A percentile compares a stretch with the other conserved stretches of the same genome.
Conservation (phyloP, 768 basidiomycete genomes). For the Boletus patriciae region DNA sequence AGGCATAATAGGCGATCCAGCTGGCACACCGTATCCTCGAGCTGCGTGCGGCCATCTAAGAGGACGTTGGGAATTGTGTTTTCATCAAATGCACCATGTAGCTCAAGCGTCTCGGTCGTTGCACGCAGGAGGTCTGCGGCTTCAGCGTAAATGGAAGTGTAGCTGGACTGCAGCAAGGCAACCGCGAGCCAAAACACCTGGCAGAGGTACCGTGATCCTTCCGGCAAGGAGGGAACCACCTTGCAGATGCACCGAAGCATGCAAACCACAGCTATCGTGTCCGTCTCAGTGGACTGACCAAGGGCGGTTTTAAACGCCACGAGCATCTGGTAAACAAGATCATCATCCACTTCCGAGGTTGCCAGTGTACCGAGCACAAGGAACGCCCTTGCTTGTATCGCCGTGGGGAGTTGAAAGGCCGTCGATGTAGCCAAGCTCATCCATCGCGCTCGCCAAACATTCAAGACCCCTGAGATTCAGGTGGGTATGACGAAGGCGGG, state of each 20-base stretch:
- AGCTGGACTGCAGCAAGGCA: conserved; percentile 75
- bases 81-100: conserved; percentile 56
- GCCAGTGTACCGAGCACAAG: conserved; percentile 81
- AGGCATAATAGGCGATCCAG: conserved; percentile 72
- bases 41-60: conserved; percentile 58
- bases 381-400: conserved; percentile 87
- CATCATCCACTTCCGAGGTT: conserved; percentile 84
- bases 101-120: conserved; percentile 63
- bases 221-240: conserved; percentile 67
- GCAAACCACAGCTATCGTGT: conserved; percentile 72
- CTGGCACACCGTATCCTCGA: conserved; percentile 70
- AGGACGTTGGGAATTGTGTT: conserved; percentile 55
- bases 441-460: conserved; percentile 92
- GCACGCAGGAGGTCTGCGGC: conserved; percentile 66
- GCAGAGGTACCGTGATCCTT: conserved; percentile 68
- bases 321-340: conserved; percentile 90
- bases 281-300: conserved; percentile 61
- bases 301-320: conserved; percentile 81
- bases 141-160: conserved; percentile 67
- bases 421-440: conserved; percentile 86
- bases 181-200: conserved; percentile 89
- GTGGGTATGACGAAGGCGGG: conserved; percentile 5
- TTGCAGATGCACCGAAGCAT: conserved; percentile 87
- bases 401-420: conserved; percentile 86
- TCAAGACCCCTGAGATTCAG: conserved; percentile 58